Evolutionary conservation across 2,329 filamentous ascomycete species (phyloP), one percentile per base, ranked within the genome.

Genomic region (Apiospora malaysiana): DNA sequence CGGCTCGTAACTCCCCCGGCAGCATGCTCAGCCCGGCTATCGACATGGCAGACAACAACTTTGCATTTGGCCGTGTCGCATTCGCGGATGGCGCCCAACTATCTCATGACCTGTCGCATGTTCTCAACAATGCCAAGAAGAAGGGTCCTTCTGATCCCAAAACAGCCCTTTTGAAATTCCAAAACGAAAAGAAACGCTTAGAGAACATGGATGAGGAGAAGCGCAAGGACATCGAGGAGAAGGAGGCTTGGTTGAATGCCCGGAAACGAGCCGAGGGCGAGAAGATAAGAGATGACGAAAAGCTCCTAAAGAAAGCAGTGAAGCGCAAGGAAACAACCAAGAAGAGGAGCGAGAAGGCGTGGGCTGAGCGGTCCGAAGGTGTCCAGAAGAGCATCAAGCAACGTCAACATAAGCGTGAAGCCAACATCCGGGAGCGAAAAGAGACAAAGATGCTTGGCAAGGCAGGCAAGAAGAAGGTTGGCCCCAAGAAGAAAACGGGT

Each of bases 191-290:
- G 83, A 90, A 92, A 77, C 92, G 94, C 40, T 84, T 98, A 42
- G 88, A 91, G 63, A 88, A 85, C 40, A 89, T 97, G 78, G 93
- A 95, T 76, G 89, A 92, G 0, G 89, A 90, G 75, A 97, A 97
- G 84, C 92, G 93, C 70, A 91, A 91, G 73, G 93, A 97, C 72
- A 92, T 98, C 63, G 91, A 94, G 72, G 94, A 98, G 82, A 98
- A 98, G 85, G 95, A 99, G 77, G 86, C 91, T 71, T 99, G 96
- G 96, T 86, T 98, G 71, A 95, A 93, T 66, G 96, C 96, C 2
- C 92, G 95, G 82, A 94, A 94, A 82, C 91, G 93, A 32, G 94
- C 92, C 1, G 93, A 97, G 80, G 96, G 96, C 67, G 95, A 97
- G 79, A 93, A 94, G 79, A 92, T 98, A 45, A 91, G 88, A 72